Percentiles rank a stretch among this genome's conserved stretches.
Evolutionary conservation across 805 yeast species (phyloP).

Genomic region (Komagataella ulmi): DNA sequence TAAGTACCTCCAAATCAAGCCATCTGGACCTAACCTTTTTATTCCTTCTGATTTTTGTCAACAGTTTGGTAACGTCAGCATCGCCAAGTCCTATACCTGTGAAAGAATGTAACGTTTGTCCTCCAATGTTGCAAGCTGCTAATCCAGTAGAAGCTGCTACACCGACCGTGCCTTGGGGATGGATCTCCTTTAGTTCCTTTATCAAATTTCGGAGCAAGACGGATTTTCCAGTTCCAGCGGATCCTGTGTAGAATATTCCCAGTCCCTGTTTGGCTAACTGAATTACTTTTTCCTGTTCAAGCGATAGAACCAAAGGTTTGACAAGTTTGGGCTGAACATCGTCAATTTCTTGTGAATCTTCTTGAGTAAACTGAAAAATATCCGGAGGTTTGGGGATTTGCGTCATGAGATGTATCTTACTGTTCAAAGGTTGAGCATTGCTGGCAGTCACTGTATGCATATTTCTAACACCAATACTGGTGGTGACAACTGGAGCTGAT

Average conservation of each 20-base stretch:
- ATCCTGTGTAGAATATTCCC: conserved; percentile 66
- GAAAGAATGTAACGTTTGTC: conserved; percentile 75
- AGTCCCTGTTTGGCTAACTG: conserved; percentile 31
- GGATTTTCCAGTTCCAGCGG: conserved; percentile 86
- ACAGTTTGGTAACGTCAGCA: conserved; percentile 31
- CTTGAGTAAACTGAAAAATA: neutral
- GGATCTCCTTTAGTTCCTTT: conserved; percentile 26
- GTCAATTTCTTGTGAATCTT: neutral
- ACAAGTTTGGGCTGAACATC: conserved; percentile 1
- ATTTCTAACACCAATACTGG: neutral
- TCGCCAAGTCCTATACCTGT: conserved; percentile 77
- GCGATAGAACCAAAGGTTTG: conserved; percentile 6
- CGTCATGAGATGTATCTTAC: neutral
- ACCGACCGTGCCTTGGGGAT: conserved; percentile 41
- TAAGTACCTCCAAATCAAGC: conserved; percentile 54
- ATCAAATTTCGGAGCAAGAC: conserved; percentile 56
- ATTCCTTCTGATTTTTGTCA: conserved; percentile 33
- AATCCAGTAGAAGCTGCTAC: conserved; percentile 94
- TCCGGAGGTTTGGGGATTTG: neutral
- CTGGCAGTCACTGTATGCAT: neutral
- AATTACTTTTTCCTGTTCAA: conserved; percentile 34
- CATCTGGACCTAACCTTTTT: conserved; percentile 37
- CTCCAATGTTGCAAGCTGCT: conserved; percentile 92
- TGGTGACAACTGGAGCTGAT: neutral
- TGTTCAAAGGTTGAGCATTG: neutral